Evolutionary conservation across 2,329 filamentous ascomycete genomes (phyloP).

Genomic region (Paracoccidioides brasiliensis): DNA sequence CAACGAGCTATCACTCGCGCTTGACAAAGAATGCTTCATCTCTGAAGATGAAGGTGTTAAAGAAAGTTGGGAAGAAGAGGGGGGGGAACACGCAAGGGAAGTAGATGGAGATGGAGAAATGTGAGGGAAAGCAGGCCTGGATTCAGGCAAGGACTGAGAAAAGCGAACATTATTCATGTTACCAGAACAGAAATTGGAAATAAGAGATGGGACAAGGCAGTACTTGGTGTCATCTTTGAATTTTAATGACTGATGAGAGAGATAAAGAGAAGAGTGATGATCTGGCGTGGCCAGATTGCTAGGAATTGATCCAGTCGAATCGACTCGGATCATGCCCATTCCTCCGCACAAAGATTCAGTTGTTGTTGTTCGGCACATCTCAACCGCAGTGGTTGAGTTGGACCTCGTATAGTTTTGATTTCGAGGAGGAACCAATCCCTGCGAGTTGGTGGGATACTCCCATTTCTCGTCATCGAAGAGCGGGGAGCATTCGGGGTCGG

Average conservation of each 20-base stretch:
- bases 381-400: constrained; percentile 19
- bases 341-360: constrained; percentile 33
- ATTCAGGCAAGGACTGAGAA: constrained; percentile 19
- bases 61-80: constrained; percentile 22
- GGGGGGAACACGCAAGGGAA: constrained; percentile 18
- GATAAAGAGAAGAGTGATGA: constrained; percentile 16
- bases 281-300: constrained; percentile 13
- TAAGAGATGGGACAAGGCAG: constrained; percentile 14
- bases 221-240: constrained; percentile 19
- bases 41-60: constrained; percentile 31
- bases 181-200: constrained; percentile 14
- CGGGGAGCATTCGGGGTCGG: not conserved
- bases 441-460: constrained; percentile 12
- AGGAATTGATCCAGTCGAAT: constrained; percentile 25
- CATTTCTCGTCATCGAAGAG: constrained; percentile 11
- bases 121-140: constrained; percentile 22
- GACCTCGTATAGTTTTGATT: constrained; percentile 10
- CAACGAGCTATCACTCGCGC: constrained; percentile 34
- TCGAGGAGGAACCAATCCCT: constrained; percentile 12
- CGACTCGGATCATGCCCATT: constrained; percentile 33
- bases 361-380: constrained; percentile 35
- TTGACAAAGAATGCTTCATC: constrained; percentile 40
- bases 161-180: constrained; percentile 21
- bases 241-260: constrained; percentile 16
- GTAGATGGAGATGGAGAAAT: constrained; percentile 24